phyloP scores from a whole-genome alignment of 225 moss, liverwort and hornwort species.

The Asterella californica region DNA sequence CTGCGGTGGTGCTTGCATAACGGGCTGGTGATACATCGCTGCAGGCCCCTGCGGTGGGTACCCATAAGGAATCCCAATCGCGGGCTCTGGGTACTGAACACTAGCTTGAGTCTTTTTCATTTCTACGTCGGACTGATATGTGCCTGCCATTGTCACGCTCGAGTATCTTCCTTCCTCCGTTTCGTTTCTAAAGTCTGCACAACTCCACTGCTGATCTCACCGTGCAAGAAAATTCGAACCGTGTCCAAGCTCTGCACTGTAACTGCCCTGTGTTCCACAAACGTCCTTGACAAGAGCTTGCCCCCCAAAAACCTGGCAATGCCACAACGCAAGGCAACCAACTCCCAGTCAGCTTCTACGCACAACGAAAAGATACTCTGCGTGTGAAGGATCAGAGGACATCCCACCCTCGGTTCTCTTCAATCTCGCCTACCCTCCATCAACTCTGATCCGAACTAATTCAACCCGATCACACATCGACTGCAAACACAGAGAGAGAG shows the following conservation, averaged over 20 bases:
- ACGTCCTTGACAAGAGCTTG: not conserved
- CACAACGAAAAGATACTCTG: not conserved
- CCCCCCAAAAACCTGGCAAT: not conserved
- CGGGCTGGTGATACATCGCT: conserved; percentile 39
- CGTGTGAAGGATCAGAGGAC: not conserved
- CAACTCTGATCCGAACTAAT: not conserved
- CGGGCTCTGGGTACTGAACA: conserved; percentile 35
- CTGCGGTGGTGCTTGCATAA: conserved; percentile 57
- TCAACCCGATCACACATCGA: not conserved
- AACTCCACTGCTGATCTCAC: not conserved
- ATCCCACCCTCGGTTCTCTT: not conserved
- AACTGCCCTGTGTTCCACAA: not conserved
- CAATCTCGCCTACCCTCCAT: not conserved
- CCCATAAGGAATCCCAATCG: conserved; percentile 42
- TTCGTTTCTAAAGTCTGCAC: not conserved
- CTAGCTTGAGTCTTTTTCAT: conserved; percentile 29
- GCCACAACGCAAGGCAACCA: not conserved
- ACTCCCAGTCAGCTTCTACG: not conserved
- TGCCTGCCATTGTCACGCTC: conserved; percentile 14
- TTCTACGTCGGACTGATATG: conserved; percentile 29
- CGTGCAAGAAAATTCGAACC: no score
- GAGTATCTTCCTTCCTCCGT: not conserved
- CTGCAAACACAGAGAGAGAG: not conserved
- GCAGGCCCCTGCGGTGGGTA: conserved; percentile 21
- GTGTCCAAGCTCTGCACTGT: not conserved